Base-by-base conservation (phyloP, 306 rosid genomes). In the Purshia tridentata region DNA sequence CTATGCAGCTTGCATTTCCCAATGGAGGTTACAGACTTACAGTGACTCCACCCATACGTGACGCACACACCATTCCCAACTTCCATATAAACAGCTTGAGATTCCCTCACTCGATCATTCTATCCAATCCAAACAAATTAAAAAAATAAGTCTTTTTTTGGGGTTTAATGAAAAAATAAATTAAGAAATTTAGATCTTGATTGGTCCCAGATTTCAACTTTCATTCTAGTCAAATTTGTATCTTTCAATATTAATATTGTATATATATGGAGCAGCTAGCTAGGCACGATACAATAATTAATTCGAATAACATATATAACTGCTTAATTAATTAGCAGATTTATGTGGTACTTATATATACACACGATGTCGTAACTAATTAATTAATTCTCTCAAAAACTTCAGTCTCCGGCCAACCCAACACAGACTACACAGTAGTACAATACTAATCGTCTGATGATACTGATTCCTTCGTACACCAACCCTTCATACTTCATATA, bases 1-100 rank as follows among this genome's bases (percentile, higher is more conserved):
- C 45, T 23, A 56, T 11, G 35, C 35, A 29, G 35, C 22, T 14
- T 22, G 6, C 75, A 57, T 19, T 44, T 58, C 29, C 74, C 75
- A 16, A 22, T 56, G 29, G 18, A 18, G 46, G 10, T 42, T 53
- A 53, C 52, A 41, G 2, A 19, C 35, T 29, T 29, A 0, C 37
- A 65, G 64, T 4, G n/a, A 59, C 74, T 10, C 53, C 41, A 42
- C 47, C 19, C 55, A 45, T 45, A 57, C 56, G 66, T 71, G 55
- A 71, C 46, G 75, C 66, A 57, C 75, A 71, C 66, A 71, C 12
- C 56, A 57, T 56, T 54, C 74, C 64, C 52, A 42, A 44, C 45
- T 57, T 9, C 42, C 12, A 41, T 8, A 5, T 50, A 46, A 45
- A 37, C 22, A 6, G 20, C 0, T 23, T 23, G 13, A 47, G 40